phyloP scores from a whole-genome alignment of 495 filamentous ascomycete species.

The Lepidopterella palustris region DNA sequence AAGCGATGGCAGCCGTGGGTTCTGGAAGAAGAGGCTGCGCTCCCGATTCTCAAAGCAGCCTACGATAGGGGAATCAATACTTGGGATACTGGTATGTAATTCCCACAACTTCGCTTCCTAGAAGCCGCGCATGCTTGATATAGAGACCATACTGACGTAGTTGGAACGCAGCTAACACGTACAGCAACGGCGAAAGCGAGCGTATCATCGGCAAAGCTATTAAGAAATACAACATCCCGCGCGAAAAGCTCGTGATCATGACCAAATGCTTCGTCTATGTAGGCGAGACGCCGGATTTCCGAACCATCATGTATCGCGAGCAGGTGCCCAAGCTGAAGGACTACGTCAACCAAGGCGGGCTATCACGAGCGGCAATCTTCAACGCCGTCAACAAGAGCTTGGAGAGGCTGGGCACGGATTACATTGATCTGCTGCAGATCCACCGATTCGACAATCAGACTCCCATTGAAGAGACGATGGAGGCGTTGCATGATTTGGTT shows the following conservation, averaged over 20 bases:
- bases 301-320: constrained; percentile 16
- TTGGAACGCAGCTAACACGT: constrained; percentile 16
- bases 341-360: constrained; percentile 42
- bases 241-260: constrained; percentile 42
- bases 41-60: constrained; percentile 26
- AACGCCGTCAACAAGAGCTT: constrained; percentile 28
- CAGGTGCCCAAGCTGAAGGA: constrained; percentile 38
- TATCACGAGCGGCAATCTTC: constrained; percentile 34
- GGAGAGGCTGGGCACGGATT: constrained; percentile 25
- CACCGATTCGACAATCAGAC: constrained; percentile 28
- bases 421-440: constrained; percentile 36
- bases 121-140: no score
- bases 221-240: constrained; percentile 41
- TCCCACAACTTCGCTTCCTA: neutral
- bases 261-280: constrained; percentile 42
- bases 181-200: constrained; percentile 39
- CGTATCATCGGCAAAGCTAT: constrained; percentile 44
- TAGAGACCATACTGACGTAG: no score
- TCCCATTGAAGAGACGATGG: constrained; percentile 34
- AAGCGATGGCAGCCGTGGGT: constrained; percentile 40
- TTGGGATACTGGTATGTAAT: constrained; percentile 30
- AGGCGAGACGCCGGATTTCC: constrained; percentile 31
- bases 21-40: constrained; percentile 38
- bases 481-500: constrained; percentile 37
- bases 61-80: constrained; percentile 29